Percentiles rank a stretch among this genome's conserved stretches.
phyloP scores from a whole-genome alignment of 805 yeast genomes.

The Cyberlindnera americana region DNA sequence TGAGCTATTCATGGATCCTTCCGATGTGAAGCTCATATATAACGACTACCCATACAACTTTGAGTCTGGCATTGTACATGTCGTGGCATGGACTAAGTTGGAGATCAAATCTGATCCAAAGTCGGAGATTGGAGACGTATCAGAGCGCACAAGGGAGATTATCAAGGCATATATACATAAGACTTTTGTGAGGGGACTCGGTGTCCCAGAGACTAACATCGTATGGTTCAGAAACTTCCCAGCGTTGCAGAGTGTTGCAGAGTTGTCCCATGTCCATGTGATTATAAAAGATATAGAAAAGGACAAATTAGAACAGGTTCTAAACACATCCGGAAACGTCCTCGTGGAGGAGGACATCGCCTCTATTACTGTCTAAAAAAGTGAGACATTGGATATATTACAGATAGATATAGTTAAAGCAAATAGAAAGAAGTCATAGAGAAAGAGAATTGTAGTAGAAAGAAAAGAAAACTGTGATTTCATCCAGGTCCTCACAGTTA shows the following conservation, averaged over 20 bases:
- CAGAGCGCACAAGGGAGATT: conserved; percentile 38
- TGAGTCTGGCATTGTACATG: conserved; percentile 47
- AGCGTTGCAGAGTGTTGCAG: conserved; percentile 60
- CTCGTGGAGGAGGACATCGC: conserved; percentile 7
- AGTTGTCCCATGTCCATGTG: conserved; percentile 70
- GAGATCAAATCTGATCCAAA: conserved; percentile 38
- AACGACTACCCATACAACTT: conserved; percentile 72
- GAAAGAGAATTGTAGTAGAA: neutral
- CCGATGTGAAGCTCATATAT: conserved; percentile 38
- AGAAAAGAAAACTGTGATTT: neutral
- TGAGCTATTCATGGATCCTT: conserved; percentile 25
- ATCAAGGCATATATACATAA: conserved; percentile 48
- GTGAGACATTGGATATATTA: no score
- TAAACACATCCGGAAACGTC: conserved; percentile 13
- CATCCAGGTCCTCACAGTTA: no score
- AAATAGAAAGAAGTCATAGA: neutral
- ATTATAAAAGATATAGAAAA: conserved; percentile 34
- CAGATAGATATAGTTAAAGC: no score
- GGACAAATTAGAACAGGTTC: conserved; percentile 3
- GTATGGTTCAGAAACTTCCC: conserved; percentile 74
- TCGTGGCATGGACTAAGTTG: conserved; percentile 66
- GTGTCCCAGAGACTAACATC: conserved; percentile 34
- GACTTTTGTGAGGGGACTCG: conserved; percentile 34
- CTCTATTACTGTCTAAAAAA: neutral
- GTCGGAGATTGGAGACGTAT: conserved; percentile 47